These are phyloP conservation scores for Dissoconium aciculare DNA, from an alignment of 2,329 filamentous ascomycete genomes.

Conservation along the genomic window DNA sequence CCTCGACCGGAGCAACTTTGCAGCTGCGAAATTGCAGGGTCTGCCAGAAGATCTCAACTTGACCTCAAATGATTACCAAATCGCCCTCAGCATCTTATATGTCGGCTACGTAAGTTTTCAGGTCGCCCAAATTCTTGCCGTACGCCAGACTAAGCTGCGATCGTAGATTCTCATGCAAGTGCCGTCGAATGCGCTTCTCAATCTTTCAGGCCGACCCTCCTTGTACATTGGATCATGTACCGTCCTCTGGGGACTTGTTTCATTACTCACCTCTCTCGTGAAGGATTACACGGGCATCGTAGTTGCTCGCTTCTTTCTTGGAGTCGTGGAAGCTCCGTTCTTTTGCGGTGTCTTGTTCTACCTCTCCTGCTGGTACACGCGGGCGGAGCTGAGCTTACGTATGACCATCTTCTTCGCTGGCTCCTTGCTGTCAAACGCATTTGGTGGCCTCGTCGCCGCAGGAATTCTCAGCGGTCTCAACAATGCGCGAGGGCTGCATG, in stretches of 20 bases:
- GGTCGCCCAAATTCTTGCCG: background rate
- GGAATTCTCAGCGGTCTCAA: slow-evolving; percentile 54
- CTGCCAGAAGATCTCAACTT: slow-evolving; percentile 47
- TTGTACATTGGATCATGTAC: slow-evolving; percentile 58
- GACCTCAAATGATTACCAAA: slow-evolving; percentile 47
- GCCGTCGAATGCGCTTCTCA: slow-evolving; percentile 61
- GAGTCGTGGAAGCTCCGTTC: slow-evolving; percentile 43
- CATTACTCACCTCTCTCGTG: slow-evolving; percentile 30
- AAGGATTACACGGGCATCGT: slow-evolving; percentile 17
- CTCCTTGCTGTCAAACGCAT: slow-evolving; percentile 54
- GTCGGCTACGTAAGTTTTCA: slow-evolving; percentile 37
- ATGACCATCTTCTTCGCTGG: slow-evolving; percentile 54
- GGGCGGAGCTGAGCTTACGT: slow-evolving; percentile 50
- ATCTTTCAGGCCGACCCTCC: slow-evolving; percentile 45
- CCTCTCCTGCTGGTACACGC: slow-evolving; percentile 52
- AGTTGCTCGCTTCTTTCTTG: slow-evolving; percentile 44
- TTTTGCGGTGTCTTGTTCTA: slow-evolving; percentile 39
- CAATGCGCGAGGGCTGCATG: slow-evolving; percentile 39
- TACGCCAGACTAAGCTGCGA: no score
- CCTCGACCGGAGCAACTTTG: slow-evolving; percentile 42
- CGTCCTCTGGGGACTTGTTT: slow-evolving; percentile 57
- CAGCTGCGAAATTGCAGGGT: slow-evolving; percentile 49
- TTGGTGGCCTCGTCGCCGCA: slow-evolving; percentile 47
- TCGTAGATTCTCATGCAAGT: slow-evolving; percentile 26
- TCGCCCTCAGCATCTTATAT: slow-evolving; percentile 43